Evolutionary conservation across 306 rosid genomes (phyloP).

Genomic region (Cicer arietinum): DNA sequence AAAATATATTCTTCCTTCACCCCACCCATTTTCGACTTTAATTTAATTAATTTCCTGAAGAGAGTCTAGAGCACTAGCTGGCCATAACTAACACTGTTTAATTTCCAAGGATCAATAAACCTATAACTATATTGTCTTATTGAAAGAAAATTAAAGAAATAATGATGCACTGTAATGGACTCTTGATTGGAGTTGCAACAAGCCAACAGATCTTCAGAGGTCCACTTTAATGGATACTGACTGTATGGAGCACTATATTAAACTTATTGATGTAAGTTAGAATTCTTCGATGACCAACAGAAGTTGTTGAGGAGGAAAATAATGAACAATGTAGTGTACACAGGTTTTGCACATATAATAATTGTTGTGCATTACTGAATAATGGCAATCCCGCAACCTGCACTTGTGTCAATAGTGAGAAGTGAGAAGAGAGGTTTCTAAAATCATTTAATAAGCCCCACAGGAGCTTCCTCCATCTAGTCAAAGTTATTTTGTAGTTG

Average conservation of each 20-base stretch:
- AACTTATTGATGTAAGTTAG: neutral
- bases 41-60: neutral
- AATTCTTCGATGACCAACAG: neutral
- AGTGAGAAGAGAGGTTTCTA: neutral
- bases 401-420: neutral
- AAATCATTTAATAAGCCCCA: neutral
- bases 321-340: neutral
- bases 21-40: neutral
- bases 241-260: neutral
- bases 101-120: neutral
- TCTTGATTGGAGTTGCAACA: neutral
- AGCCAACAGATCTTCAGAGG: neutral
- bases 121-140: neutral
- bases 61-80: neutral
- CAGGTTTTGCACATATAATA: neutral
- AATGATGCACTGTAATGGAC: too few species aligned
- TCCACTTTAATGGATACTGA: neutral
- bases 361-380: conserved; percentile 2
- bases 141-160: neutral
- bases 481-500: conserved; percentile 25
- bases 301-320: neutral
- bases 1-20: neutral
- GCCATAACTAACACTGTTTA: neutral
- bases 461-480: conserved; percentile 23
- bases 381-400: neutral